A percentile compares a stretch with the other conserved stretches of the same genome.
These are phyloP conservation scores for Suillus subaureus DNA, from an alignment of 768 basidiomycete genomes.

Conservation along the genomic window DNA sequence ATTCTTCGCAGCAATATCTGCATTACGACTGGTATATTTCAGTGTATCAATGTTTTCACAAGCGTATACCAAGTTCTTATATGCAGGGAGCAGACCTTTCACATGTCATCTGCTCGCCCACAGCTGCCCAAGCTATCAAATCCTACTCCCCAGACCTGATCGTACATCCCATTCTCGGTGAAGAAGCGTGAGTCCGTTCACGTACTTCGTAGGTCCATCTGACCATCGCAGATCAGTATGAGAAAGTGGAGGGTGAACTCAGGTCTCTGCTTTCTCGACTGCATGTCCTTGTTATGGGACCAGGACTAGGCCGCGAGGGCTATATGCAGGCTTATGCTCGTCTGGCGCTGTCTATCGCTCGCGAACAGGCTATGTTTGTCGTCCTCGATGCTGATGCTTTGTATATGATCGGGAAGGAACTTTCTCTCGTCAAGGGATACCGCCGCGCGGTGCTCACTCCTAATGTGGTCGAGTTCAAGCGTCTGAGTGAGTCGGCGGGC, in stretches of 20 bases:
- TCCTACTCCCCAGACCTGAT: conserved; percentile 97
- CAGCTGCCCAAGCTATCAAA: conserved; percentile 92
- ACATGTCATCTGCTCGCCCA: conserved; percentile 96
- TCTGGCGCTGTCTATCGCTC: conserved; percentile 74
- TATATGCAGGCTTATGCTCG: conserved; percentile 89
- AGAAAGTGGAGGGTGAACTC: conserved; percentile 53
- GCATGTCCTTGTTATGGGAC: conserved; percentile 92
- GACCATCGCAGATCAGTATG: conserved; percentile 43
- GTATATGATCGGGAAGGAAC: conserved; percentile 77
- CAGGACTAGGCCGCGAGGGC: conserved; percentile 87
- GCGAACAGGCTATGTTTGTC: conserved; percentile 76
- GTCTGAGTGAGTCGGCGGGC: conserved; percentile 75
- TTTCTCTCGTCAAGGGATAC: conserved; percentile 79
- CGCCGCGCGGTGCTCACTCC: conserved; percentile 89
- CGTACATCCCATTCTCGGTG: conserved; percentile 88
- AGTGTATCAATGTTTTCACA: neutral
- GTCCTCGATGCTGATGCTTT: conserved; percentile 96
- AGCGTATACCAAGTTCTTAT: neutral
- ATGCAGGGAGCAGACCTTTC: conserved; percentile 87
- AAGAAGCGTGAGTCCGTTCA: conserved; percentile 54
- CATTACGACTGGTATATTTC: conserved; percentile 69
- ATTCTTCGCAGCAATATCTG: conserved; percentile 92
- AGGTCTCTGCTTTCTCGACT: conserved; percentile 78
- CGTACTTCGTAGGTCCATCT: neutral
- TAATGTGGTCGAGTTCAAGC: conserved; percentile 90